Base-by-base conservation (phyloP, 1,139 yeast genomes). In the Hansenula anomala region DNA sequence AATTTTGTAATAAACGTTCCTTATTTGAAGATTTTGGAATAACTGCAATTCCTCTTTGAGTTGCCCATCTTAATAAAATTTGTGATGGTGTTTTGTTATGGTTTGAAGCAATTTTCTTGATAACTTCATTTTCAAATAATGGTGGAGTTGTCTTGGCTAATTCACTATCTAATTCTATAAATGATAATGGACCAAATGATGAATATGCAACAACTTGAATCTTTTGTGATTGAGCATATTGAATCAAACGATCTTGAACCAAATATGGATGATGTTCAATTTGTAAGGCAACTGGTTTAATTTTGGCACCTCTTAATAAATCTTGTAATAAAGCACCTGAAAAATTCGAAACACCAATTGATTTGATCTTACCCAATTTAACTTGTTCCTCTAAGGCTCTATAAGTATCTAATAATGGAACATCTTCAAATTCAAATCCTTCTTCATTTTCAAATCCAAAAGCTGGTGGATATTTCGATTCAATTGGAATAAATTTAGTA, bases 231-330 rank as follows among this genome's bases (percentile, higher is more conserved):
- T 84, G 76, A 46, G 75, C 85, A 56, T 66, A 85, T 51, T 80
- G 72, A 46, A 87, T 62, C 59, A 87, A 70, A 49, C 69, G 70
- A 44, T 75, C 75, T 66, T 88, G 96, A 51, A 84, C 86, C 61
- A 88, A 72, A 70, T 86, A 88, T 50, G 96, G 96, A 63, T 88
- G 96, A 65, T 85, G 95, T 69, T 88, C 96, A 56, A 68, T 86
- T 85, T 47, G 95, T 32, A 53, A 45, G 35, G 67, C 88, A 38
- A 84, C 85, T 37, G 97, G 96, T 53, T 69, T 75, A 58, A 87
- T 78, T 52, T 69, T 75, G 48, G 85, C 82, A 44, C 79, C 78
- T 59, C 88, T 76, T 46, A 85, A 66, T 54, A 88, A 69, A 57
- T 89, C 96, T 54, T 75, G 78, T 51, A 89, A 64, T 56, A 85